Percentiles rank a stretch among this genome's conserved stretches.
These are phyloP conservation scores for Kwoniella dendrophila DNA, from an alignment of 768 basidiomycete genomes.

Conservation along the genomic window DNA sequence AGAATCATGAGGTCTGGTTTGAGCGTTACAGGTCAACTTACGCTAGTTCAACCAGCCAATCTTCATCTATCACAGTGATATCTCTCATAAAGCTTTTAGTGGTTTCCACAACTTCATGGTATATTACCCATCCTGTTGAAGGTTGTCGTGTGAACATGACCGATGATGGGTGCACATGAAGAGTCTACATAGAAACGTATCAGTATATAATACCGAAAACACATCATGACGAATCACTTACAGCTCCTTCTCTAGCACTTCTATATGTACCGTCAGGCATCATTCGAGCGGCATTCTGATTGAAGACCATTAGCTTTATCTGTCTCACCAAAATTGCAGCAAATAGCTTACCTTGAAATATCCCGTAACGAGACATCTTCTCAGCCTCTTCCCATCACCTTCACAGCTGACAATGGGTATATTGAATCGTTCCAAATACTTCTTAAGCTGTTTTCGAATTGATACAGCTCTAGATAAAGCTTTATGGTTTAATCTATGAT, in stretches of 20 bases:
- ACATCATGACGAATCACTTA: constrained; percentile 56
- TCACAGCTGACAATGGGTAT: constrained; percentile 82
- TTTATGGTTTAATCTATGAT: constrained; percentile 88
- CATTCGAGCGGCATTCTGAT: constrained; percentile 86
- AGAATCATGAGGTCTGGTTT: not conserved
- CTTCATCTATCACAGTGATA: constrained; percentile 89
- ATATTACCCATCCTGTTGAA: constrained; percentile 87
- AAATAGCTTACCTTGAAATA: constrained; percentile 65
- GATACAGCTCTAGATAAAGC: constrained; percentile 91
- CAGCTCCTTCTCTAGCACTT: constrained; percentile 81
- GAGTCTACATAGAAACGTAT: too few relatives aligned
- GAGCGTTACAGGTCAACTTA: constrained; percentile 27
- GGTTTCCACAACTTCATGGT: constrained; percentile 94
- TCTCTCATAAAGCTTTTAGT: constrained; percentile 93
- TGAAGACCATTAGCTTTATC: too few relatives aligned
- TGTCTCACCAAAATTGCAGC: too few relatives aligned
- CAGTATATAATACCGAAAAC: too few relatives aligned
- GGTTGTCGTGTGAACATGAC: constrained; percentile 92
- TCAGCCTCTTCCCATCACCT: constrained; percentile 77
- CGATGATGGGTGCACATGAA: constrained; percentile 91
- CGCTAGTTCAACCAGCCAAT: constrained; percentile 69
- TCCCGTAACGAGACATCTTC: constrained; percentile 86
- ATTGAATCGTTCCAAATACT: constrained; percentile 89
- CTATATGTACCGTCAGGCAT: constrained; percentile 90
- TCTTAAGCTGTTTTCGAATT: constrained; percentile 90